Percentiles rank a stretch among this genome's conserved stretches.
Evolutionary conservation across 1,139 yeast species (phyloP).

Genomic region (Eremothecium gossypii): DNA sequence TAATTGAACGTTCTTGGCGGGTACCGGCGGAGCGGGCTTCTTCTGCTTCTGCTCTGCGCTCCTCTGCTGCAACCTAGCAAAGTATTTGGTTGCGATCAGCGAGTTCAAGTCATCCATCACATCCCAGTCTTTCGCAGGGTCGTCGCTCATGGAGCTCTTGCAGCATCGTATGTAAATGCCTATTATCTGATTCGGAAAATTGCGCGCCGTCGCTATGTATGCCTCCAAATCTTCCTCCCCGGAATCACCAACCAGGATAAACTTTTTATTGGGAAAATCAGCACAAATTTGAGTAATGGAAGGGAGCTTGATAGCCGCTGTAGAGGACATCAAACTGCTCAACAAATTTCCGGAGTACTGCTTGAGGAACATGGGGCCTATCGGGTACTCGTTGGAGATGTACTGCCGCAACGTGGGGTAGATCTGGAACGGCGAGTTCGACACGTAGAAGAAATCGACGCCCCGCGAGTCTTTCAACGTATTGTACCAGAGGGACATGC

Average conservation of each 20-base stretch:
- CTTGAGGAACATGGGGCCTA: slow-evolving; percentile 68
- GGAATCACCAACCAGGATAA: slow-evolving; percentile 85
- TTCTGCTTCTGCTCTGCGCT: background rate
- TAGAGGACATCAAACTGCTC: slow-evolving; percentile 76
- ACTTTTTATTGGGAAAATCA: slow-evolving; percentile 71
- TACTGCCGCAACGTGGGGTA: slow-evolving; percentile 58
- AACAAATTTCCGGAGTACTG: slow-evolving; percentile 75
- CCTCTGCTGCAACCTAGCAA: slow-evolving; percentile 3
- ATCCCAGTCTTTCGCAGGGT: slow-evolving; percentile 33
- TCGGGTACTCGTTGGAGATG: slow-evolving; percentile 50
- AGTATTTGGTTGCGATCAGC: slow-evolving; percentile 18
- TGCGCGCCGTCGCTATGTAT: slow-evolving; percentile 58
- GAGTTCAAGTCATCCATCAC: slow-evolving; percentile 27
- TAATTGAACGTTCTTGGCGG: slow-evolving; percentile 11
- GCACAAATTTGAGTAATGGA: slow-evolving; percentile 53
- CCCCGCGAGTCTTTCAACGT: slow-evolving; percentile 34
- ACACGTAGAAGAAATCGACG: slow-evolving; percentile 76
- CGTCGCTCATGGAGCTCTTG: slow-evolving; percentile 52
- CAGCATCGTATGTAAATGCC: slow-evolving; percentile 82
- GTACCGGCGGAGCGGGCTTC: slow-evolving; percentile 14
- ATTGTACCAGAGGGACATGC: slow-evolving; percentile 64
- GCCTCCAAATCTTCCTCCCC: slow-evolving; percentile 96
- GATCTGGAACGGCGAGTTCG: slow-evolving; percentile 91
- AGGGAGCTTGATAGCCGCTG: slow-evolving; percentile 66
- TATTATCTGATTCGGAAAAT: slow-evolving; percentile 51